Evolutionary conservation across 2,329 filamentous ascomycete genomes (phyloP).

Genomic region (Exophiala sp.): DNA sequence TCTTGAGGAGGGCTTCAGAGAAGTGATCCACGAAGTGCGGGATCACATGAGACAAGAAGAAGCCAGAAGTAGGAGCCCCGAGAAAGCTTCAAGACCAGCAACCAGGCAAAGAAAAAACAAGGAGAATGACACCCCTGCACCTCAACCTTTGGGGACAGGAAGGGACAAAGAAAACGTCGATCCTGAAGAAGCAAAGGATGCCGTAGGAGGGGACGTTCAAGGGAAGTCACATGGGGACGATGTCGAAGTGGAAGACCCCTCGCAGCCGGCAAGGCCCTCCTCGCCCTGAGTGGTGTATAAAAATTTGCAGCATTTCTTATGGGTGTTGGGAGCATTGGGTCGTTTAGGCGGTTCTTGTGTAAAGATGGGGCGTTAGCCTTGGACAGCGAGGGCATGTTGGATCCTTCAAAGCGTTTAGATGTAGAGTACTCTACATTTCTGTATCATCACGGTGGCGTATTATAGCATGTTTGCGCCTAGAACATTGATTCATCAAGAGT

Average conservation of each 20-base stretch:
- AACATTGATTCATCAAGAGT: background rate
- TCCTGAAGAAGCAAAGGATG: background rate
- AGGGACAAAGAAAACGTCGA: constrained; percentile 8
- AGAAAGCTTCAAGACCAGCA: constrained; percentile 3
- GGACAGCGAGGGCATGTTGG: too few species aligned
- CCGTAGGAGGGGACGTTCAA: background rate
- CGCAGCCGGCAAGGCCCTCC: too few species aligned
- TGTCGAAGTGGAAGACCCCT: background rate
- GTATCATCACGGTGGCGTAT: too few species aligned
- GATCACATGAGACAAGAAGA: constrained; percentile 44
- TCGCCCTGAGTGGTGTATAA: too few species aligned
- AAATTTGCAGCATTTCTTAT: too few species aligned
- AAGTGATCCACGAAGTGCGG: constrained; percentile 78
- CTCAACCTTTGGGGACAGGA: constrained; percentile 1
- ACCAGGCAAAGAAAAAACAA: constrained; percentile 6
- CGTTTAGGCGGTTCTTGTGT: too few species aligned
- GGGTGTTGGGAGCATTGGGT: too few species aligned
- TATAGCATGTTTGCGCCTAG: too few species aligned
- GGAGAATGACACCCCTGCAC: constrained; percentile 15
- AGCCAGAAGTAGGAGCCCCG: constrained; percentile 12
- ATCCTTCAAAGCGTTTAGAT: too few species aligned
- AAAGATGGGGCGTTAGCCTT: too few species aligned
- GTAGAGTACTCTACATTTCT: too few species aligned
- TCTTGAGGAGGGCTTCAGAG: constrained; percentile 83
- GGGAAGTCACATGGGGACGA: background rate